phyloP scores from a whole-genome alignment of 2,329 filamentous ascomycete genomes.

The Monosporascus sp. region DNA sequence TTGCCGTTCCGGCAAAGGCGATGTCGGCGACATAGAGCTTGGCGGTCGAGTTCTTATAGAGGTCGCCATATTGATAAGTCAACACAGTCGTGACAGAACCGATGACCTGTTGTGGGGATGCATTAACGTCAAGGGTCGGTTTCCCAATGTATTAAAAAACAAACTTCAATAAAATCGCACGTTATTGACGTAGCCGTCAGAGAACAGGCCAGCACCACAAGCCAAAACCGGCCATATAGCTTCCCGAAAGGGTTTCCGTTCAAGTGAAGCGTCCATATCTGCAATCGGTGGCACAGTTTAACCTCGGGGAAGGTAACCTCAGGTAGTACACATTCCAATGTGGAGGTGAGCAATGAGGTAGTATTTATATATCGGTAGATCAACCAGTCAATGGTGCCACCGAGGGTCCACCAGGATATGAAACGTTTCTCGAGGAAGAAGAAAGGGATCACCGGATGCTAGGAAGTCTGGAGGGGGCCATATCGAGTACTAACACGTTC shows the following conservation, averaged over 20 bases:
- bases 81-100: conserved; percentile 81
- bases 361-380: no score
- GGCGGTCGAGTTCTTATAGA: conserved; percentile 65
- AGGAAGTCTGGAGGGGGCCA: no score
- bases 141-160: background rate
- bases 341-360: no score
- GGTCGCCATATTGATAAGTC: conserved; percentile 56
- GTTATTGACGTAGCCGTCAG: conserved; percentile 87
- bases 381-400: no score
- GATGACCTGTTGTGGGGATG: conserved; percentile 57
- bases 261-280: background rate
- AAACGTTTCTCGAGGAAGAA: no score
- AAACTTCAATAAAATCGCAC: conserved; percentile 36
- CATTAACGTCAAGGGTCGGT: background rate
- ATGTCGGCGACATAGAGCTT: conserved; percentile 74
- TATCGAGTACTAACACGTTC: no score
- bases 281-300: no score
- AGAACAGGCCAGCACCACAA: conserved; percentile 85
- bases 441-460: no score
- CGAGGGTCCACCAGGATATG: no score
- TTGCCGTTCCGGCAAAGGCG: conserved; percentile 70
- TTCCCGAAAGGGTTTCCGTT: conserved; percentile 22
- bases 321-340: no score
- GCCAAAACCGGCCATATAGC: conserved; percentile 66
- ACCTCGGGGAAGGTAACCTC: no score